Evolutionary conservation across 2,329 filamentous ascomycete species (phyloP).

Genomic region (Clarireedia hainanense): DNA sequence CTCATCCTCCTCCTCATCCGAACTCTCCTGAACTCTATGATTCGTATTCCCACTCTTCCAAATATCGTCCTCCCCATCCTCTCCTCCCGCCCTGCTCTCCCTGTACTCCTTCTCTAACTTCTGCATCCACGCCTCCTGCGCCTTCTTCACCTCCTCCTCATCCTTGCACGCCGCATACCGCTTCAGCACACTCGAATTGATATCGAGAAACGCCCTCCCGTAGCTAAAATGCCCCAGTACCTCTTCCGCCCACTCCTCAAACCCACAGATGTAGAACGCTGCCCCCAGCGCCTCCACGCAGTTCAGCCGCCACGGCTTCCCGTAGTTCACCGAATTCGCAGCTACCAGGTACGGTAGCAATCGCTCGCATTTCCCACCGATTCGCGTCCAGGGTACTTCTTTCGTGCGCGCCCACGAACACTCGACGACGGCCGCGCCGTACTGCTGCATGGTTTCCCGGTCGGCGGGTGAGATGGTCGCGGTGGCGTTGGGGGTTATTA

Average conservation of each 20-base stretch:
- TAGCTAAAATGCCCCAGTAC: constrained; percentile 82
- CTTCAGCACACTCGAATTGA: constrained; percentile 76
- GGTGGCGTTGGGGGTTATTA: constrained; percentile 93
- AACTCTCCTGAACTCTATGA: constrained; percentile 44
- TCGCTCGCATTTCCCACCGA: constrained; percentile 88
- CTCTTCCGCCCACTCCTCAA: constrained; percentile 81
- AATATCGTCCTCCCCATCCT: constrained; percentile 58
- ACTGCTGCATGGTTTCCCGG: constrained; percentile 70
- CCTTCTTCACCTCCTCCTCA: constrained; percentile 74
- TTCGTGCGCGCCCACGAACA: constrained; percentile 91
- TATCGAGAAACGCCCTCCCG: constrained; percentile 79
- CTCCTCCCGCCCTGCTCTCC: constrained; percentile 62
- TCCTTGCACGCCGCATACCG: constrained; percentile 78
- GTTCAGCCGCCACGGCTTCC: constrained; percentile 88
- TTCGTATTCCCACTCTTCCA: constrained; percentile 94
- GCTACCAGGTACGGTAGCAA: constrained; percentile 91
- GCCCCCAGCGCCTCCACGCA: constrained; percentile 93
- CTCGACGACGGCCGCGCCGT: constrained; percentile 92
- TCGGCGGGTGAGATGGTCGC: constrained; percentile 78
- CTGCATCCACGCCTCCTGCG: constrained; percentile 81
- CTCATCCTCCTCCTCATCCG: constrained; percentile 41
- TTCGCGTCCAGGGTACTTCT: constrained; percentile 84
- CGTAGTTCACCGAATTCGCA: constrained; percentile 96
- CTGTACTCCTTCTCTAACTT: constrained; percentile 85
- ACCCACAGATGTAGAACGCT: constrained; percentile 87